Evolutionary conservation across 1,284 basidiomycete species (phyloP), one percentile per base, ranked within the genome.

Genomic region (Puccinia triticina): DNA sequence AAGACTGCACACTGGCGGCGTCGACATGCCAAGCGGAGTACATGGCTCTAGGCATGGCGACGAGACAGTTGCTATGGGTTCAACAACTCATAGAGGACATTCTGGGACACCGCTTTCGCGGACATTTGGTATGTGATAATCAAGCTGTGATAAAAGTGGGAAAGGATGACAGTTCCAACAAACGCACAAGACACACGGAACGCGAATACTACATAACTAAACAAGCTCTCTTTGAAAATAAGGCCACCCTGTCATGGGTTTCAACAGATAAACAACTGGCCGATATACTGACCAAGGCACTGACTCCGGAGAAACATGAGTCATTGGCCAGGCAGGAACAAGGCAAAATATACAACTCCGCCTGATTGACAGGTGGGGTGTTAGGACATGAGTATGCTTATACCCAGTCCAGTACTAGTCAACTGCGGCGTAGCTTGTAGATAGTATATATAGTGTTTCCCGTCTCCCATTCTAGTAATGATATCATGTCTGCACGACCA

Each of bases 1-100:
- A 3, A 7, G 34, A 5, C 32, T 61, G 2, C 37, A 32, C 16
- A 53, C 46, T 46, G 3, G 75, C 75, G 2, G 32, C 57, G 12
- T 77, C 57, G 10, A 77, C 55, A 4, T 61, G 75, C 37, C 75
- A 77, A 8, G 75, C 57, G 10, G 57, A 77, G 48, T 64, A 61
- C 48, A 77, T n/a, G n/a, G n/a, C n/a, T n/a, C n/a, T n/a, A n/a
- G n/a, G n/a, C n/a, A n/a, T n/a, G n/a, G n/a, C n/a, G 64, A 67
- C 64, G 23, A 21, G 34, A 40, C 64, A 67, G 40, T 3, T 67
- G 4, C 26, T 67, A 40, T 67, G 64, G 64, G 34, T 67, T 16
- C 64, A 67, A 43, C 29, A 61, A 23, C 55, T 59, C 26, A 32
- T 76, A 7, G 7, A 37, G 34, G 55, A 59, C 11, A n/a, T 76